These are phyloP conservation scores for Colletotrichum plurivorum DNA, from an alignment of 2,329 filamentous ascomycete species.

Conservation along the genomic window DNA sequence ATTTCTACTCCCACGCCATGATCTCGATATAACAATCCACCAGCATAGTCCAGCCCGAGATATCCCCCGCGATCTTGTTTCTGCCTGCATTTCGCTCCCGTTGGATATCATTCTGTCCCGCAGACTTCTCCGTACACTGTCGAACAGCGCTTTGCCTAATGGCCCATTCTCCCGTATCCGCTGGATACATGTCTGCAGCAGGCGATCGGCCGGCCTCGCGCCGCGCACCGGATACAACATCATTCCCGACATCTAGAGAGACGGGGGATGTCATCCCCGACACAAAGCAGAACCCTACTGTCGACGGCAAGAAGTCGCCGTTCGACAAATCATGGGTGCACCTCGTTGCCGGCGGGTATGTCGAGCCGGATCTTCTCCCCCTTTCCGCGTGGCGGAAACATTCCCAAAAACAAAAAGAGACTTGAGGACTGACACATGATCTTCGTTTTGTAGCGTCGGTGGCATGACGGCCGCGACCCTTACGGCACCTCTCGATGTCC, in stretches of 20 bases:
- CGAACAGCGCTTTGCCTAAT: constrained; percentile 43
- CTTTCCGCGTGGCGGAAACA: constrained; percentile 24
- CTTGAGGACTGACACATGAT: constrained; percentile 23
- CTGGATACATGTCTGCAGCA: constrained; percentile 47
- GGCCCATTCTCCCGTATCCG: constrained; percentile 49
- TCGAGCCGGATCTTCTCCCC: constrained; percentile 40
- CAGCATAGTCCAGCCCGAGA: neutral
- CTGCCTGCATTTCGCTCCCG: neutral
- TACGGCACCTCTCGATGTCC: constrained; percentile 93
- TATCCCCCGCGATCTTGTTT: neutral
- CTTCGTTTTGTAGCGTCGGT: constrained; percentile 71
- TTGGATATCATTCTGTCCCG: neutral
- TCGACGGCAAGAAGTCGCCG: constrained; percentile 57
- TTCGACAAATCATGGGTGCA: constrained; percentile 90
- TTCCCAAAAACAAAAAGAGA: neutral
- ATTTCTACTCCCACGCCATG: constrained; percentile 17
- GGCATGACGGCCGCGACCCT: constrained; percentile 93
- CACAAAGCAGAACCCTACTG: constrained; percentile 48
- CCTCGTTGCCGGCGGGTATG: constrained; percentile 90
- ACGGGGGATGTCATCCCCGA: constrained; percentile 69
- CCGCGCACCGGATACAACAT: constrained; percentile 35
- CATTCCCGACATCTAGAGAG: constrained; percentile 65
- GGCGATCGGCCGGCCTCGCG: constrained; percentile 46
- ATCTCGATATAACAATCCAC: constrained; percentile 11
- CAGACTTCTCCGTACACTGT: neutral